Conservation (phyloP, 805 yeast genomes). For the Saccharomycopsis selenospora region DNA sequence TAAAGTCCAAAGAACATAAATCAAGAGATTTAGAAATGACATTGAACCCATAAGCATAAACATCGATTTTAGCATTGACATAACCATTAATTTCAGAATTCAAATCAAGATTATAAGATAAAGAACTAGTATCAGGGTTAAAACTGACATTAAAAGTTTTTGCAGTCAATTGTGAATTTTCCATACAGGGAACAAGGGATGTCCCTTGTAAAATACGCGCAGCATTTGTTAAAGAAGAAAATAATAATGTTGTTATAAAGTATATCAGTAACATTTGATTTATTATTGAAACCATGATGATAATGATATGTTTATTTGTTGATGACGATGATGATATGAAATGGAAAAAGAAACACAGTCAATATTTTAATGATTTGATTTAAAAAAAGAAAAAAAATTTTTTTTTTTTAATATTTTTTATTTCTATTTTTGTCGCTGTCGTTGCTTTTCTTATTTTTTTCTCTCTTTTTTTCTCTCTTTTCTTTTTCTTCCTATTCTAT, state of each 20-base stretch:
- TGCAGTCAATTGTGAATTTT: slow-evolving; percentile 64
- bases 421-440: too few species aligned
- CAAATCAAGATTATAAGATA: slow-evolving; percentile 63
- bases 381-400: too few species aligned
- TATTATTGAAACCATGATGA: too few species aligned
- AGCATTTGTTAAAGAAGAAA: slow-evolving; percentile 14
- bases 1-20: slow-evolving; percentile 60
- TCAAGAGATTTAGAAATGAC: slow-evolving; percentile 53
- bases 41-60: slow-evolving; percentile 80
- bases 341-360: too few species aligned
- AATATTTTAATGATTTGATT: too few species aligned
- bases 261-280: too few species aligned
- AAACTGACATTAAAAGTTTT: slow-evolving; percentile 67
- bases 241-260: neutral
- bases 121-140: slow-evolving; percentile 60
- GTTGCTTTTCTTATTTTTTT: too few species aligned
- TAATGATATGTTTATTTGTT: too few species aligned
- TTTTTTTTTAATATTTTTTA: too few species aligned
- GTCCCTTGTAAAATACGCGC: slow-evolving; percentile 47
- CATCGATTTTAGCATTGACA: slow-evolving; percentile 61
- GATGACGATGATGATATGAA: too few species aligned
- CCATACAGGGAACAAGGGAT: slow-evolving; percentile 84
- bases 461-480: too few species aligned
- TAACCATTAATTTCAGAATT: slow-evolving; percentile 60
- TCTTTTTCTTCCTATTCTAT: too few species aligned